A percentile compares a stretch with the other conserved stretches of the same genome.
phyloP scores from a whole-genome alignment of 2,329 filamentous ascomycete genomes.

The Talaromyces sp. region DNA sequence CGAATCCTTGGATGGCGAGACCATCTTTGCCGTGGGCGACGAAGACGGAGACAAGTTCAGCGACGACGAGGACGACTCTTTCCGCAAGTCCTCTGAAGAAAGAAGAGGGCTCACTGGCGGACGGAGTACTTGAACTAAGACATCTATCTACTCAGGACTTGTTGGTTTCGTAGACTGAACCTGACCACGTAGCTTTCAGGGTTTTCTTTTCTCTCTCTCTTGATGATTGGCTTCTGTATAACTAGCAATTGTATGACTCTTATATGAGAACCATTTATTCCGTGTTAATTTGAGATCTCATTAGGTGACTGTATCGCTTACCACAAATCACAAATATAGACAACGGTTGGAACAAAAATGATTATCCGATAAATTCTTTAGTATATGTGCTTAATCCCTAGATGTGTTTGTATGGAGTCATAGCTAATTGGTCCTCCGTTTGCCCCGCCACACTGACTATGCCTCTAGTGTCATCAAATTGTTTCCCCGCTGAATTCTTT shows the following conservation, averaged over 20 bases:
- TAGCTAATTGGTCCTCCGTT: neutral
- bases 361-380: neutral
- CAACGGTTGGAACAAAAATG: neutral
- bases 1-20: conserved; percentile 76
- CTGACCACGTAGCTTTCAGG: neutral
- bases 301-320: neutral
- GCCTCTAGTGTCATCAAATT: too few relatives aligned
- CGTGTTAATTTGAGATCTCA: neutral
- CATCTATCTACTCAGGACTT: neutral
- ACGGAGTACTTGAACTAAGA: neutral
- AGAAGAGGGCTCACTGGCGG: conserved; percentile 44
- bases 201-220: neutral
- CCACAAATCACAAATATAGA: neutral
- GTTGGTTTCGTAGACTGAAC: neutral
- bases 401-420: neutral
- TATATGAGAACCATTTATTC: neutral
- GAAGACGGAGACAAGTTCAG: conserved; percentile 77
- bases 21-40: conserved; percentile 86
- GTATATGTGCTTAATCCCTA: too few relatives aligned
- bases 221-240: neutral
- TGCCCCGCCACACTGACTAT: neutral
- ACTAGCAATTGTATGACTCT: neutral
- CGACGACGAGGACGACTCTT: conserved; percentile 58
- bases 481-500: neutral
- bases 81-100: conserved; percentile 43